A percentile compares a stretch with the other conserved stretches of the same genome.
Evolutionary conservation across 345 rosid genomes (phyloP).

Genomic region (Brassica rapa): DNA sequence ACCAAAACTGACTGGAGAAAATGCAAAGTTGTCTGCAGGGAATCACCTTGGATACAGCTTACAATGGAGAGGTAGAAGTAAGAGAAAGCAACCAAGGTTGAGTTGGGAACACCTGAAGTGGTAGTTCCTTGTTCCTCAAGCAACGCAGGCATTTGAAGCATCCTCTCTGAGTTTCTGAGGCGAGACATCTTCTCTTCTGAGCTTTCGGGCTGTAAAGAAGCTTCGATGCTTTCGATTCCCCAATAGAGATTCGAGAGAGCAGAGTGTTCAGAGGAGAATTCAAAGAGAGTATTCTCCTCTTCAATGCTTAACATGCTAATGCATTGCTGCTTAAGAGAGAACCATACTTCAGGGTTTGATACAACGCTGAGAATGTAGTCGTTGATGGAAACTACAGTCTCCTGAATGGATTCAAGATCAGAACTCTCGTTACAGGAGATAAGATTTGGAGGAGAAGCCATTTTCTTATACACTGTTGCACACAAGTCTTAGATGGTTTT

Average conservation of each 20-base stretch:
- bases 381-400: conserved; percentile 50
- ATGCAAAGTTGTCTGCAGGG: conserved; percentile 68
- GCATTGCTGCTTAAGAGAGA: conserved; percentile 46
- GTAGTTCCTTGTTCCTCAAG: conserved; percentile 71
- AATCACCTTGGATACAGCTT: conserved; percentile 61
- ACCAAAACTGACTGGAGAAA: conserved; percentile 68
- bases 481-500: conserved; percentile 20
- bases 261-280: conserved; percentile 63
- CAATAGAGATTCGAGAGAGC: conserved; percentile 70
- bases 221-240: conserved; percentile 70
- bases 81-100: conserved; percentile 46
- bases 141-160: conserved; percentile 91
- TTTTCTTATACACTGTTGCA: conserved; percentile 19
- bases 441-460: conserved; percentile 41
- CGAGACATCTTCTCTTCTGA: conserved; percentile 42
- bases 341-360: conserved; percentile 44
- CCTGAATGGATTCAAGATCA: conserved; percentile 46
- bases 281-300: conserved; percentile 47
- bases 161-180: conserved; percentile 59
- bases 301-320: conserved; percentile 44
- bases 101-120: conserved; percentile 61
- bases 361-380: conserved; percentile 43
- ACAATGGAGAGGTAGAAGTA: conserved; percentile 60
- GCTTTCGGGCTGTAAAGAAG: conserved; percentile 47
- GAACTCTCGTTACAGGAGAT: conserved; percentile 43